Evolutionary conservation across 176 grass and related monocot genomes (phyloP).

Genomic region (Rhynchospora pubera): DNA sequence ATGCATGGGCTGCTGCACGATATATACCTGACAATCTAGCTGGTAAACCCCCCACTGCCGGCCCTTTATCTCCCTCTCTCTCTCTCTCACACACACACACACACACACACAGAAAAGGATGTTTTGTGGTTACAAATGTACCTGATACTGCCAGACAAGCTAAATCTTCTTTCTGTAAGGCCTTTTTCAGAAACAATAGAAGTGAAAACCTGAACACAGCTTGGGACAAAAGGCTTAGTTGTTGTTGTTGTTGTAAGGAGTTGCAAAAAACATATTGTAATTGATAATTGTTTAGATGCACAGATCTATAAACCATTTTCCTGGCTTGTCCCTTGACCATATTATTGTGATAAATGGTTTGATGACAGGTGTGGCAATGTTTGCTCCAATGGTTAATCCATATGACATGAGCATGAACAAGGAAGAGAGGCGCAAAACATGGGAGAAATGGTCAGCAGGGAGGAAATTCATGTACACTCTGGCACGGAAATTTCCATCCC

Average conservation of each 20-base stretch:
- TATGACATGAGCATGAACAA: conserved; percentile 87
- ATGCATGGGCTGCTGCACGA: conserved; percentile 89
- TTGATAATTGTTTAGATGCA: background rate
- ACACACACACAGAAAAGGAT: background rate
- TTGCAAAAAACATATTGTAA: background rate
- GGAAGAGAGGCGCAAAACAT: conserved; percentile 74
- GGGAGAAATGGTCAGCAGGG: conserved; percentile 74
- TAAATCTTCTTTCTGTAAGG: background rate
- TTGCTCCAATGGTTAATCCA: conserved; percentile 87
- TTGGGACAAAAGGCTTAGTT: too few species aligned
- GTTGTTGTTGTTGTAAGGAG: too few species aligned
- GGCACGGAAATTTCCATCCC: conserved; percentile 77
- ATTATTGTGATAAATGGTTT: background rate
- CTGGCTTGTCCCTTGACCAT: too few species aligned
- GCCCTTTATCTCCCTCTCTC: too few species aligned
- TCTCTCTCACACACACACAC: too few species aligned
- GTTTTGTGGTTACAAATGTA: background rate
- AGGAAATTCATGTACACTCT: conserved; percentile 87
- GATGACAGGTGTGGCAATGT: conserved; percentile 76
- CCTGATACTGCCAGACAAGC: background rate
- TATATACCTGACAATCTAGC: conserved; percentile 89
- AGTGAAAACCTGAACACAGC: background rate
- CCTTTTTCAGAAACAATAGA: background rate
- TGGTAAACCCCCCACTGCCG: conserved; percentile 30
- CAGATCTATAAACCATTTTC: background rate